These are phyloP conservation scores for Tetratostichococcus sp. DNA, from an alignment of 139 green algal genomes.

Conservation along the genomic window DNA sequence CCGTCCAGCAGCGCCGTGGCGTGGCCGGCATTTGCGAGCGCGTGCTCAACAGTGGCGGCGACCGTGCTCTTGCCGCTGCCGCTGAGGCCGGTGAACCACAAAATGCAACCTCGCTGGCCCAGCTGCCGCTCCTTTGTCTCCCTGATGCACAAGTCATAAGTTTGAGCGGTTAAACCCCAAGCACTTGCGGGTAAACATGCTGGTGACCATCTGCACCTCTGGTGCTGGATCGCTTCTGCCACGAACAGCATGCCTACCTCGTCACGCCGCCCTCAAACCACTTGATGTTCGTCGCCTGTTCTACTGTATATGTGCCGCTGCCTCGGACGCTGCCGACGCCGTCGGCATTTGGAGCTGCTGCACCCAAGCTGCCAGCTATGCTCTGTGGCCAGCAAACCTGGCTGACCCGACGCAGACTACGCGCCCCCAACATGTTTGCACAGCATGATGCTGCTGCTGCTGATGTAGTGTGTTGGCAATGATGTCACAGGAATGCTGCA, in stretches of 20 bases:
- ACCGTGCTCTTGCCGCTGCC: slow-evolving; percentile 70
- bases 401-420: not conserved
- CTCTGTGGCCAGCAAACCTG: not conserved
- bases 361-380: not conserved
- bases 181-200: too few species aligned
- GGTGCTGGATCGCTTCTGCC: too few species aligned
- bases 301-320: slow-evolving; percentile 57
- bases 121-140: slow-evolving; percentile 72
- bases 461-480: too few species aligned
- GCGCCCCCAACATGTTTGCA: not conserved
- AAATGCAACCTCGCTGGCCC: slow-evolving; percentile 75
- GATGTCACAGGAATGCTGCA: too few species aligned
- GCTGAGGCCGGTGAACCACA: slow-evolving; percentile 89
- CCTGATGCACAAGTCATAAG: too few species aligned
- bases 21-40: slow-evolving; percentile 62
- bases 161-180: too few species aligned
- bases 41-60: slow-evolving; percentile 74
- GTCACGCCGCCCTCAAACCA: slow-evolving; percentile 77
- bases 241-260: too few species aligned
- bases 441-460: not conserved
- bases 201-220: too few species aligned
- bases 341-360: not conserved
- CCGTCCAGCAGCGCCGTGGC: slow-evolving; percentile 83
- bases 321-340: too few species aligned
- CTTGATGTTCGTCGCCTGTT: slow-evolving; percentile 81